Percentiles rank a stretch among this genome's conserved stretches.
Evolutionary conservation across 805 yeast species (phyloP).

Genomic region (Kodamaea neixiangensis): DNA sequence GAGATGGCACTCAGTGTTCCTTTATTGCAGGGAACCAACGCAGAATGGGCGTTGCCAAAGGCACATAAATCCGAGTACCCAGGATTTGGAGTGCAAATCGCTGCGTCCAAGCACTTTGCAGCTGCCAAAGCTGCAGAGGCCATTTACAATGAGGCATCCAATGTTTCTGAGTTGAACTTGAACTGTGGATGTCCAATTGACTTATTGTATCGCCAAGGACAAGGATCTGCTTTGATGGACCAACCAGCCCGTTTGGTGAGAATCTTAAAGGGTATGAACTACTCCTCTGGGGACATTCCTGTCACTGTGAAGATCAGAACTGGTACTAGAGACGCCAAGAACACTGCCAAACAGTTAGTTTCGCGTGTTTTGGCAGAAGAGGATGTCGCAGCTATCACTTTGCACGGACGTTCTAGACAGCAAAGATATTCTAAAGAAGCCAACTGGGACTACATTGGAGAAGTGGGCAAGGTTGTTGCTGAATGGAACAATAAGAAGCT

Average conservation of each 20-base stretch:
- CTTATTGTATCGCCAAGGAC: conserved; percentile 88
- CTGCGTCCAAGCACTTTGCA: conserved; percentile 90
- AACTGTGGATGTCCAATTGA: conserved; percentile 99
- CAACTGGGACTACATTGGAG: conserved; percentile 86
- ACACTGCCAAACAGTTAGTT: conserved; percentile 81
- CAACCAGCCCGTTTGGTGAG: conserved; percentile 80
- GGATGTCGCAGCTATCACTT: conserved; percentile 85
- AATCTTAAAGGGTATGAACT: conserved; percentile 84
- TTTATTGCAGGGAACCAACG: conserved; percentile 81
- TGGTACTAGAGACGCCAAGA: conserved; percentile 82
- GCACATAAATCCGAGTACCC: conserved; percentile 82
- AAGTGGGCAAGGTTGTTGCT: conserved; percentile 69
- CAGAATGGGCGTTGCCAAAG: conserved; percentile 97
- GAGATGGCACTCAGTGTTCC: conserved; percentile 95
- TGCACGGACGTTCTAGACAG: conserved; percentile 96
- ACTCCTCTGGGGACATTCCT: conserved; percentile 86
- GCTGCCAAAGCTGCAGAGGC: conserved; percentile 92
- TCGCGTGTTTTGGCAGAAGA: conserved; percentile 72
- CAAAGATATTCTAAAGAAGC: conserved; percentile 92
- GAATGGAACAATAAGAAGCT: conserved; percentile 54
- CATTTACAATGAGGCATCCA: conserved; percentile 54
- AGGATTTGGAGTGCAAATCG: conserved; percentile 92
- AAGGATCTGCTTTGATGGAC: conserved; percentile 91
- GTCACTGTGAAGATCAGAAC: conserved; percentile 90
- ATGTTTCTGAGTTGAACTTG: conserved; percentile 80